These are phyloP conservation scores for Ceriops decandra DNA, from an alignment of 345 rosid species.

Conservation along the genomic window DNA sequence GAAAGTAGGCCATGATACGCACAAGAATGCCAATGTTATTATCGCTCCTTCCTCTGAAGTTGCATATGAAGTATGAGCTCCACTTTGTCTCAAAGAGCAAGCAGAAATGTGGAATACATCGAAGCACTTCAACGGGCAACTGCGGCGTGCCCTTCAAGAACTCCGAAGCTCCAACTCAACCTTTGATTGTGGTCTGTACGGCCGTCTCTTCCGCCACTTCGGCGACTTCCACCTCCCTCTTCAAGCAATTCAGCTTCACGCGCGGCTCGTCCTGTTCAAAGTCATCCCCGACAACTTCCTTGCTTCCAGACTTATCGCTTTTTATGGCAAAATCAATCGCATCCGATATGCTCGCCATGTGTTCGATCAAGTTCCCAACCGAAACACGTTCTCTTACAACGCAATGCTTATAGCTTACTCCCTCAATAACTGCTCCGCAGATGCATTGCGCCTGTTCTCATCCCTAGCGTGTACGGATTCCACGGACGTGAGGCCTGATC, in stretches of 20 bases:
- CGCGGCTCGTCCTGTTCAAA: conserved; percentile 52
- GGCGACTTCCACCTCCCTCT: conserved; percentile 47
- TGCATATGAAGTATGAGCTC: not conserved
- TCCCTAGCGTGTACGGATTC: conserved; percentile 29
- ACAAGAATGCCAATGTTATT: not conserved
- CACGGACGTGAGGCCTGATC: conserved; percentile 39
- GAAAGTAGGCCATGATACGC: not conserved
- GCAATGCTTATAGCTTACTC: conserved; percentile 67
- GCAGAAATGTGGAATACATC: not conserved
- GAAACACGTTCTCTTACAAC: conserved; percentile 63
- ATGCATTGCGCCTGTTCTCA: conserved; percentile 50
- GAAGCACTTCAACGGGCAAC: not conserved
- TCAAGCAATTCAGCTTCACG: conserved; percentile 76
- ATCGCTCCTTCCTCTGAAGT: not conserved
- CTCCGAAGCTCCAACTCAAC: conserved; percentile 11
- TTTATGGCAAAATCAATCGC: conserved; percentile 40
- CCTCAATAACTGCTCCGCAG: conserved; percentile 43
- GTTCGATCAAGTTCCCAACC: conserved; percentile 61
- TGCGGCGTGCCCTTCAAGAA: not conserved
- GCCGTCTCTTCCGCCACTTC: conserved; percentile 59
- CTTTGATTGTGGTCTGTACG: conserved; percentile 55
- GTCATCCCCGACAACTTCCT: conserved; percentile 62
- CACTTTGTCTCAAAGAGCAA: not conserved
- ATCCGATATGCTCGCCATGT: conserved; percentile 50
- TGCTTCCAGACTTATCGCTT: conserved; percentile 58